Conservation (phyloP, 768 basidiomycete genomes). For the Collybia mongolica region DNA sequence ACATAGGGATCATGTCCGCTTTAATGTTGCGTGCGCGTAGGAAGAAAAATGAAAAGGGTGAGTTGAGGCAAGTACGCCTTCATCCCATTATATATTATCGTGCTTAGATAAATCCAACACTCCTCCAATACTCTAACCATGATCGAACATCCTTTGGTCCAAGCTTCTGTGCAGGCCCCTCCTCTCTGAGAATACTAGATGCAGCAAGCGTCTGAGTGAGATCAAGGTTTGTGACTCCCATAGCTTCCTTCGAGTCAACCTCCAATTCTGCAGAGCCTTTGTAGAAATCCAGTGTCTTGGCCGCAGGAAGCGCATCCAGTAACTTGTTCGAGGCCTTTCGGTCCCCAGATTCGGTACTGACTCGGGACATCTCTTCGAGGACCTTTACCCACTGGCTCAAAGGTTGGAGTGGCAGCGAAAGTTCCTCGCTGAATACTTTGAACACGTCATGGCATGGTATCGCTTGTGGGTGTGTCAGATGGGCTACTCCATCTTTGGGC, state of each 20-base stretch:
- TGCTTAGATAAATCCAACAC: not conserved
- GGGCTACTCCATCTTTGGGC: slow-evolving; percentile 3
- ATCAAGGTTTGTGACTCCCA: slow-evolving; percentile 11
- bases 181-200: slow-evolving; percentile 1
- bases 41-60: not conserved
- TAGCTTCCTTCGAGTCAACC: slow-evolving; percentile 6
- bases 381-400: slow-evolving; percentile 17
- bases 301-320: slow-evolving; percentile 7
- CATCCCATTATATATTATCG: not conserved
- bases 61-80: not conserved
- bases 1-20: no score
- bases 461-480: slow-evolving; percentile 19
- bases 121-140: slow-evolving; percentile 13
- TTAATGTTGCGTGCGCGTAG: no score
- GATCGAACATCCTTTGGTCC: slow-evolving; percentile 1
- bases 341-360: not conserved
- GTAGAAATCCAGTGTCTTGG: slow-evolving; percentile 14
- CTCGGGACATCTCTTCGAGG: slow-evolving; percentile 7
- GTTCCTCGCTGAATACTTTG: slow-evolving; percentile 6
- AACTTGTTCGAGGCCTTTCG: not conserved
- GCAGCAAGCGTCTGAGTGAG: slow-evolving; percentile 3
- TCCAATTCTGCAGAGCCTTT: not conserved
- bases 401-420: slow-evolving; percentile 16
- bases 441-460: slow-evolving; percentile 12
- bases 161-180: not conserved